phyloP scores from a whole-genome alignment of 1,284 basidiomycete genomes.

The Xanthoconium separans region DNA sequence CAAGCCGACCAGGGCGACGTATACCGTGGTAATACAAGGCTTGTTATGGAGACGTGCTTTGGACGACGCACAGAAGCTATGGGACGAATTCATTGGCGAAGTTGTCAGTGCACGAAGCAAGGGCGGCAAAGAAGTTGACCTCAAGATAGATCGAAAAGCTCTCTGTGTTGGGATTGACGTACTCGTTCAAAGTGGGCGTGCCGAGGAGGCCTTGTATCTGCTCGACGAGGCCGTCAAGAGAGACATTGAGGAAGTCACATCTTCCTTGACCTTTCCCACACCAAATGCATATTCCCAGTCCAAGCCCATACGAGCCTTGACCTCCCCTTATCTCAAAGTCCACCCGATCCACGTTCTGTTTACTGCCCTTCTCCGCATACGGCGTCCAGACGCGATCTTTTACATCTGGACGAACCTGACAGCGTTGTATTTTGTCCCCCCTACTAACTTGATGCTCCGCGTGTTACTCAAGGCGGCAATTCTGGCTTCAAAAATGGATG shows the following conservation, averaged over 20 bases:
- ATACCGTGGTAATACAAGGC: constrained; percentile 53
- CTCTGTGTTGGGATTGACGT: constrained; percentile 52
- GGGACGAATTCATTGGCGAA: constrained; percentile 39
- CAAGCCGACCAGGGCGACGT: constrained; percentile 42
- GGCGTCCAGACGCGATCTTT: constrained; percentile 60
- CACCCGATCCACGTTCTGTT: constrained; percentile 55
- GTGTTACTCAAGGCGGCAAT: constrained; percentile 61
- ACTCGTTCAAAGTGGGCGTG: constrained; percentile 43
- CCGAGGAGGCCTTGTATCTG: constrained; percentile 48
- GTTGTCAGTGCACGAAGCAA: constrained; percentile 27
- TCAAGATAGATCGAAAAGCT: constrained; percentile 45
- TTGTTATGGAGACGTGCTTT: constrained; percentile 39
- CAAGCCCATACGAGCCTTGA: background rate
- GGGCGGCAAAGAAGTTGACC: constrained; percentile 2
- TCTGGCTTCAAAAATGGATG: constrained; percentile 49
- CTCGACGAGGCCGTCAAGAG: constrained; percentile 42
- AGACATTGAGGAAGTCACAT: constrained; percentile 7
- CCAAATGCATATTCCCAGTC: background rate
- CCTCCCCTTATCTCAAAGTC: constrained; percentile 27
- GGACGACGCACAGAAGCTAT: constrained; percentile 42
- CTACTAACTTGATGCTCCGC: constrained; percentile 54
- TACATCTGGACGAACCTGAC: constrained; percentile 60
- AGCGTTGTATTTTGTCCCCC: constrained; percentile 51
- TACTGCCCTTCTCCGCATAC: constrained; percentile 37
- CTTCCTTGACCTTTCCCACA: background rate